These are phyloP conservation scores for Amaranthus hypochondriacus DNA, from an alignment of 148 eudicot genomes.

Conservation along the genomic window DNA sequence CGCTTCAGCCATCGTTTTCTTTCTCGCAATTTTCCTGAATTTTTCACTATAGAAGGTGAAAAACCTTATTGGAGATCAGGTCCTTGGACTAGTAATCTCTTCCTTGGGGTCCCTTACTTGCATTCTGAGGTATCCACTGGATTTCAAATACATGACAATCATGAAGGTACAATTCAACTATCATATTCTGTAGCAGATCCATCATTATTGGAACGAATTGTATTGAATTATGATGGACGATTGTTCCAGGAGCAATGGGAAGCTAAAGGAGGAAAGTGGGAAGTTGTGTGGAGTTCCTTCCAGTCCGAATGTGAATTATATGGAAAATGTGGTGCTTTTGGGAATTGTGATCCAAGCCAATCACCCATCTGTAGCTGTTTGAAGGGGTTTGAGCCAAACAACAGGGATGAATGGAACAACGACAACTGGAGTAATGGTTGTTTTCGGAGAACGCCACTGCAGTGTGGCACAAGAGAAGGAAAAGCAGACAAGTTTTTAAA, in stretches of 20 bases:
- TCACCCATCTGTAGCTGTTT: conserved; percentile 29
- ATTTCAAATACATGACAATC: neutral
- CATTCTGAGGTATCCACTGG: neutral
- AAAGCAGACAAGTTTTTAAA: conserved; percentile 35
- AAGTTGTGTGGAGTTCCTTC: conserved; percentile 11
- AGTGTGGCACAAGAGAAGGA: conserved; percentile 24
- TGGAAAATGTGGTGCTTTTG: conserved; percentile 31
- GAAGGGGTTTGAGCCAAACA: conserved; percentile 29
- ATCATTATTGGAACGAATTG: conserved; percentile 4
- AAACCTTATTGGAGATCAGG: too few species aligned
- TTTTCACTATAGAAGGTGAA: too few species aligned
- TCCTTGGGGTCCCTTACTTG: too few species aligned
- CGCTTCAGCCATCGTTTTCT: neutral
- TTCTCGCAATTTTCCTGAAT: too few species aligned
- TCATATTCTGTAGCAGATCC: conserved; percentile 17
- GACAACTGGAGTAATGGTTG: conserved; percentile 55
- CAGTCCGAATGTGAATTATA: conserved; percentile 27
- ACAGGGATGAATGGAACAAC: conserved; percentile 33
- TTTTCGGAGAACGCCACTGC: conserved; percentile 30
- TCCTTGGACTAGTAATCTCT: too few species aligned
- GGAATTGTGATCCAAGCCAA: conserved; percentile 16
- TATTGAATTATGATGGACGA: too few species aligned
- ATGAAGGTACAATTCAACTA: too few species aligned
- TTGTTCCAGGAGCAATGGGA: conserved; percentile 2
- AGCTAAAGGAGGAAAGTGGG: conserved; percentile 18